Conservation (phyloP, 2,329 filamentous ascomycete species). For the Calonectria naviculata region DNA sequence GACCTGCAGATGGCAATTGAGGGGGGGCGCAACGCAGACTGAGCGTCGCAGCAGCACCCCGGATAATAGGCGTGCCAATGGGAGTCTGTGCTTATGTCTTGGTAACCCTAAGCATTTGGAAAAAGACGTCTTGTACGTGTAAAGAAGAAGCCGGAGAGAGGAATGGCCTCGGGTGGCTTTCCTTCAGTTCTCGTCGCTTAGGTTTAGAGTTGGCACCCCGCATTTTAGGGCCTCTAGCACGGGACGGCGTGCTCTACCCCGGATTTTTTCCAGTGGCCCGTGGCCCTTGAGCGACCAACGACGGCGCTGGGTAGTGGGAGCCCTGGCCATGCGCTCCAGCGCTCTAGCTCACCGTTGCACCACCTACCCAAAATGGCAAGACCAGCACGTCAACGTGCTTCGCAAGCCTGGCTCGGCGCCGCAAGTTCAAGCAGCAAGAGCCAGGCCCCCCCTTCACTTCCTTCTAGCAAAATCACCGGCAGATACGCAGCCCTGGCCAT, state of each 20-base stretch:
- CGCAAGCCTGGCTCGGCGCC: not conserved
- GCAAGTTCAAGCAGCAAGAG: not conserved
- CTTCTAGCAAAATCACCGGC: not conserved
- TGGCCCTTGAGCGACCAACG: not conserved
- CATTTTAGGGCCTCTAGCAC: constrained; percentile 2
- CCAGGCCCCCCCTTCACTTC: not conserved
- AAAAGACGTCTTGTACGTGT: not conserved
- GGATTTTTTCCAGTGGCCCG: constrained; percentile 5
- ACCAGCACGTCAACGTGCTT: not conserved
- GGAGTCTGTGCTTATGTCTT: not conserved
- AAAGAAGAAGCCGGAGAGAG: not conserved
- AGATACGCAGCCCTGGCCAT: not conserved
- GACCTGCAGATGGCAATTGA: not conserved
- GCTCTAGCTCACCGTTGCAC: constrained; percentile 1
- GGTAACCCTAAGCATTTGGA: not conserved
- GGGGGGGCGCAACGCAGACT: not conserved
- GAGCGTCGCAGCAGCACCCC: not conserved
- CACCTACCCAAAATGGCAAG: constrained; percentile 6
- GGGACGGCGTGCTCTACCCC: not conserved
- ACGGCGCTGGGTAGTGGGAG: not conserved
- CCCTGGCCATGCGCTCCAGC: not conserved
- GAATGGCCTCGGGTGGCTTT: not conserved
- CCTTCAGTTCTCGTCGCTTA: not conserved
- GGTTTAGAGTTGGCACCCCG: constrained; percentile 3
- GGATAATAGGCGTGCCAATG: not conserved